Base-by-base conservation (phyloP, 768 basidiomycete species). In the Daedalea quercina region DNA sequence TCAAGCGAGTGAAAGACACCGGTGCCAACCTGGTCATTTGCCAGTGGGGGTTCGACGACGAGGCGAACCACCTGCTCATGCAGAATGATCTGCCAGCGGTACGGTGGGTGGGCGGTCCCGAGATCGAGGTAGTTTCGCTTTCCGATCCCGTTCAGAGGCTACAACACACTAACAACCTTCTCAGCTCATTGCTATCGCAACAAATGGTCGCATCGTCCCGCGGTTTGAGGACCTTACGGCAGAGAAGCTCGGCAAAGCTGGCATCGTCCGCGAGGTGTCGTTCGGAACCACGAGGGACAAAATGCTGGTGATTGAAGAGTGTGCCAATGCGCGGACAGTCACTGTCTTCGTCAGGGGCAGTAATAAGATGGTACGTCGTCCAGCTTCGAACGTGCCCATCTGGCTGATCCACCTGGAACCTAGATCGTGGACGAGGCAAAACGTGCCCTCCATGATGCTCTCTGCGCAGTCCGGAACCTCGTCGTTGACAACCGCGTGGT, bases 31-130 rank as follows among this genome's bases (percentile, higher is more conserved):
- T 99, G 54, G 96, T 99, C 59, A 97, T 99, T 62, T 99, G 96
- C 70, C 96, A 99, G 67, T 99, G 96, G 96, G 96, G 96, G 55
- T 99, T 99, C 65, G 96, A 99, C 66, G 96, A 99, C 64, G 96
- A 99, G 72, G 96, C 96, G 42, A 99, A 99, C 66, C 96, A 98
- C 67, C 60, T 98, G 62, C 70, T 99, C 58, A 93, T 98, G 91
- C 94, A 96, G 75, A 98, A 97, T 62, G 91, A 94, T 13, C 76
- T 99, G 33, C 96, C 96, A 41, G 90, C 96, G 25, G 95, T 98
- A 26, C 80, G 96, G 66, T 98, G 96, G 96, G 96, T 99, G 52
- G 96, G 96, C 55, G 96, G 96, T 22, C 96, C 96, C 3, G 96
- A 99, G 68, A 99, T 99, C 57, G 96, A 99, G 84, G 93, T 94